These are phyloP conservation scores for Lactarius deliciosus DNA, from an alignment of 768 basidiomycete genomes.

Conservation along the genomic window DNA sequence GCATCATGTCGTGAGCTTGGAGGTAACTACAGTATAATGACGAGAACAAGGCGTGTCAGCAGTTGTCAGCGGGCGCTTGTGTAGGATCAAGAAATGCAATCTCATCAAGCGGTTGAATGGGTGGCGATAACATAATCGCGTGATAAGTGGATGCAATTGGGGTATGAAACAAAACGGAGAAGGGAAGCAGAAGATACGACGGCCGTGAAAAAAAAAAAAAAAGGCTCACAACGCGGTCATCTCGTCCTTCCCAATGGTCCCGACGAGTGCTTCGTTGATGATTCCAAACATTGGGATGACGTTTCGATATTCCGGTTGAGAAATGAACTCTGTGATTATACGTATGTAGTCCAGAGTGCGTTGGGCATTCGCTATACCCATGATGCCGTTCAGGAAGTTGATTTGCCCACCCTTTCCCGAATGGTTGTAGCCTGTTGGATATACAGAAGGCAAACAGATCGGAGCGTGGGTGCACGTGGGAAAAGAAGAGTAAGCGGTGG, in stretches of 20 bases:
- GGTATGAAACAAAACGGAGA: slow-evolving; percentile 3
- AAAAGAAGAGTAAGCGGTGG: neutral
- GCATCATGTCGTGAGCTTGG: slow-evolving; percentile 61
- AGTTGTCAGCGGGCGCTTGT: neutral
- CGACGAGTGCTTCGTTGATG: slow-evolving; percentile 60
- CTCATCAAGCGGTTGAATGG: slow-evolving; percentile 4
- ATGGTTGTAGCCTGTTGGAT: slow-evolving; percentile 51
- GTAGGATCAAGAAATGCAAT: slow-evolving; percentile 10
- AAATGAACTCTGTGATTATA: slow-evolving; percentile 78
- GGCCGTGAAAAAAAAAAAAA: slow-evolving; percentile 26
- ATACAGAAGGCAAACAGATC: neutral
- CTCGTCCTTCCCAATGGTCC: slow-evolving; percentile 54
- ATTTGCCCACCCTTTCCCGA: slow-evolving; percentile 59
- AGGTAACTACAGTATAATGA: slow-evolving; percentile 53
- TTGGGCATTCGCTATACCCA: slow-evolving; percentile 90
- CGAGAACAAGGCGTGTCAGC: slow-evolving; percentile 37
- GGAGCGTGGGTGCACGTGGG: slow-evolving; percentile 3
- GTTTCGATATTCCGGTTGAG: slow-evolving; percentile 67
- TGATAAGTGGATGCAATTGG: slow-evolving; percentile 4
- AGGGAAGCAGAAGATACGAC: slow-evolving; percentile 31
- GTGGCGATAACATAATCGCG: slow-evolving; percentile 8
- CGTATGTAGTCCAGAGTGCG: slow-evolving; percentile 78
- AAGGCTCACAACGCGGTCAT: slow-evolving; percentile 60
- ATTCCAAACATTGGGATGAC: slow-evolving; percentile 65
- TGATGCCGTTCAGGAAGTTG: slow-evolving; percentile 69